Base-by-base conservation (phyloP, 225 moss, liverwort and hornwort genomes). In the Ulota crispa region DNA sequence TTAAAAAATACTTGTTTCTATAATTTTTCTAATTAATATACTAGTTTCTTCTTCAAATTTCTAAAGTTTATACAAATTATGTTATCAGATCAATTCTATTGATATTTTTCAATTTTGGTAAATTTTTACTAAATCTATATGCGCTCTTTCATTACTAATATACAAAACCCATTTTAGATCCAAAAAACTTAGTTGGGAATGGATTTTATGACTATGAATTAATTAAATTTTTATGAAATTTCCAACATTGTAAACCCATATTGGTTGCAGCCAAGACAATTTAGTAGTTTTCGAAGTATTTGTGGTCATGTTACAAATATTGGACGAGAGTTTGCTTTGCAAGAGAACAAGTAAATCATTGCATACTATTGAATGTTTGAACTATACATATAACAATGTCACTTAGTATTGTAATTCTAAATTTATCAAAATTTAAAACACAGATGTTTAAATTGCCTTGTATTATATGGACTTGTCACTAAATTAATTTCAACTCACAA, bases 261-360 rank as follows among this genome's bases (percentile, higher is more conserved):
- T 31, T 31, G 71, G 10, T 79, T 79, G 77, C 64, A 88, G 88
- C 83, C 77, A 39, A 85, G 32, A 50, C 57, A 80, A 13, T 47
- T 77, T 18, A 85, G 77, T 73, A 78, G 60, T 70, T 88, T 88
- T 81, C 86, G 86, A 57, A 89, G 86, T 57, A 74, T 89, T 68
- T 72, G 55, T 14, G 77, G 82, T 47, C 89, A 86, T 57, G 82
- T 86, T 47, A 89, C 86, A 28, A 50, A 75, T 77, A 11, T 68
- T 6, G 89, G 86, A 14, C 84, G 86, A 50, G 81, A 82, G 28
- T 84, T 89, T 0, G 69, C 82, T 61, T 42, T 89, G 24, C 79
- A 84, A 80, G 89, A 84, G 5, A 71, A 82, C 4, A 79, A 89
- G 86, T 89, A 80, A 67, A 79, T 73, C 21, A 19, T 47, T 50